Base-by-base conservation (phyloP, 768 basidiomycete species). In the Pleurotus eryngii region DNA sequence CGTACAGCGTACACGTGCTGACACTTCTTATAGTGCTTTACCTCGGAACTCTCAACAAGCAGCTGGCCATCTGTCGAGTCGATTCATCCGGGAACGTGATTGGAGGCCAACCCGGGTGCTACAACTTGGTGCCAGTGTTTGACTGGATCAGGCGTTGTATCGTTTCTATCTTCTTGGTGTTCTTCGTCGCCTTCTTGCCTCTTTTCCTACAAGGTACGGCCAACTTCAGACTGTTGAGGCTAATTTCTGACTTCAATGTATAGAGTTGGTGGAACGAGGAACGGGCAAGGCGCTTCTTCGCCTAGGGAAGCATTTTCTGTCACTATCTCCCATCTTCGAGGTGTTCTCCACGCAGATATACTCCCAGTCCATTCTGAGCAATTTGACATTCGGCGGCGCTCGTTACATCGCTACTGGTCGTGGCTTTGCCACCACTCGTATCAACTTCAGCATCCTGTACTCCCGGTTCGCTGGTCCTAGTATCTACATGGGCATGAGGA, bases 271-370 rank as follows among this genome's bases (percentile, higher is more conserved):
- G 57, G 97, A 98, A 74, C 85, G 95, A 62, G 97, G 97, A 57
- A 95, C 96, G 26, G 93, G 94, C 58, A 93, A 91, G 66, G 97
- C 97, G 2, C 73, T 98, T 50, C 83, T 98, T 49, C 95, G 97
- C 64, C 83, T 99, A 17, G 90, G 82, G 59, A 98, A 98, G 71
- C 97, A 99, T 72, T 98, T 99, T 82, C 72, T 96, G 59, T 99
- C 97, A 22, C 77, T 98, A 54, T 98, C 97, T 46, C 97, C 97
- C 12, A 82, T 98, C 56, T 99, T 99, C 73, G 97, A 99, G 71
- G 95, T 99, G 61, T 99, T 98, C 77, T 95, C 93, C 37, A 99
- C 96, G 1, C 95, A 97, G 73, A 98, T 99, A 63, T 97, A 98
- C 75, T 92, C 93, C 61, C 91, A 98, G 70, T 90, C 97, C 58